Percentiles rank a stretch among this genome's conserved stretches.
Conservation (phyloP, 306 rosid species). For the Cajanus cajan region DNA sequence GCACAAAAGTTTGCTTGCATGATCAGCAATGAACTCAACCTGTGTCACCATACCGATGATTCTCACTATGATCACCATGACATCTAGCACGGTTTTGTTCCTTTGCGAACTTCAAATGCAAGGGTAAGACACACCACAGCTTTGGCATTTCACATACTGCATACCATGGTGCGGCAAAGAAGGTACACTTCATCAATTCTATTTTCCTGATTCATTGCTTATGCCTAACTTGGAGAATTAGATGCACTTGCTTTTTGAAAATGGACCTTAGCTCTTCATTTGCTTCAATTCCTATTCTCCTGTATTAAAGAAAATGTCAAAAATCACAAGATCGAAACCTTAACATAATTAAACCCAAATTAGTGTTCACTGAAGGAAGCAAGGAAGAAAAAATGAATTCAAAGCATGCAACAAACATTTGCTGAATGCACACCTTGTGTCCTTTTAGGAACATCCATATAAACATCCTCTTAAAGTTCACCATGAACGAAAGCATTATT, state of each 20-base stretch:
- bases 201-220: slow-evolving; percentile 40
- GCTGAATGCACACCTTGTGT: too few species aligned
- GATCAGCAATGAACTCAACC: slow-evolving; percentile 25
- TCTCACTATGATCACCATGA: slow-evolving; percentile 7
- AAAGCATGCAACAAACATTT: slow-evolving; percentile 9
- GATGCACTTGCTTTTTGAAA: slow-evolving; percentile 86
- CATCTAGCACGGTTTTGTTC: slow-evolving; percentile 28
- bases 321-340: background rate
- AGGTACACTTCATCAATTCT: slow-evolving; percentile 19
- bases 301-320: slow-evolving; percentile 36
- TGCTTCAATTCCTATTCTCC: slow-evolving; percentile 97
- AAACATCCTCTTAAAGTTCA: too few species aligned
- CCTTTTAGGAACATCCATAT: too few species aligned
- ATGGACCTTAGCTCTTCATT: slow-evolving; percentile 93
- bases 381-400: background rate
- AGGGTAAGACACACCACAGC: slow-evolving; percentile 1
- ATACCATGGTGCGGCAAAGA: slow-evolving; percentile 25
- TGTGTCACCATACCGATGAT: slow-evolving; percentile 15
- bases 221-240: slow-evolving; percentile 78
- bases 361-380: background rate
- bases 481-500: too few species aligned
- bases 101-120: slow-evolving; percentile 2
- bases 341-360: slow-evolving; percentile 6
- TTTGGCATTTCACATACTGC: slow-evolving; percentile 32
- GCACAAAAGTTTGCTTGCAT: slow-evolving; percentile 2